Evolutionary conservation across 1,284 basidiomycete species (phyloP), one percentile per base, ranked within the genome.

Genomic region (Ustilago bromivora): DNA sequence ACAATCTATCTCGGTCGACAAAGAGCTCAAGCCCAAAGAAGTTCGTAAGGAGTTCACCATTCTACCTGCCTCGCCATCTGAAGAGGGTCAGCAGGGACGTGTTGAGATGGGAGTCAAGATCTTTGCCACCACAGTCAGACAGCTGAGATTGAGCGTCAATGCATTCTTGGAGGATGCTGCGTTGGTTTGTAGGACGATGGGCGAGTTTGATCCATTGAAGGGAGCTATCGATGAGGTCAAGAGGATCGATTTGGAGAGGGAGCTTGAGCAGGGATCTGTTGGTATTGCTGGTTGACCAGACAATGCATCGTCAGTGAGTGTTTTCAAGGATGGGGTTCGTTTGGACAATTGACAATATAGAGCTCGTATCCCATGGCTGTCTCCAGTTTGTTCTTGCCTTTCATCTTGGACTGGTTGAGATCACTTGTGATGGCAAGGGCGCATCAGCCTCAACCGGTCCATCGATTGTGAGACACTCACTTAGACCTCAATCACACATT

Each of bases 1-100:
- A 34, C 64, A 76, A 12, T 71, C 76, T 52, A 69, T 83, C 53
- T 31, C 56, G 32, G 80, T 83, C 46, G 82, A 83, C 59, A 77
- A 67, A 40, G 82, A 83, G 56, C 75, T 83, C 57, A 76, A 80
- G 40, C 82, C 82, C 9, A 74, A 78, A 28, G 78, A 83, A 38
- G 78, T 81, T 9, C 57, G 70, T 10, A 83, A 83, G 43, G 61
- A 64, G 28, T 66, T 80, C 35, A 47, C 63, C 32, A 63, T 81
- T 46, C 62, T 71, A 36, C 59, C 66, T n/a, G 31, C 38, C 43
- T 60, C 63, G 3, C 8, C 68, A n/a, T 46, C 51, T 19, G 57
- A 52, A 15, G 49, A 47, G 23, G 56, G 43, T 8, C 43, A 56
- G 36, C 41, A 54, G 19, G 41, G 35, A 1, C 19, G 38, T n/a